Base-by-base conservation (phyloP, 495 filamentous ascomycete genomes). In the Xylaria flabelliformis region DNA sequence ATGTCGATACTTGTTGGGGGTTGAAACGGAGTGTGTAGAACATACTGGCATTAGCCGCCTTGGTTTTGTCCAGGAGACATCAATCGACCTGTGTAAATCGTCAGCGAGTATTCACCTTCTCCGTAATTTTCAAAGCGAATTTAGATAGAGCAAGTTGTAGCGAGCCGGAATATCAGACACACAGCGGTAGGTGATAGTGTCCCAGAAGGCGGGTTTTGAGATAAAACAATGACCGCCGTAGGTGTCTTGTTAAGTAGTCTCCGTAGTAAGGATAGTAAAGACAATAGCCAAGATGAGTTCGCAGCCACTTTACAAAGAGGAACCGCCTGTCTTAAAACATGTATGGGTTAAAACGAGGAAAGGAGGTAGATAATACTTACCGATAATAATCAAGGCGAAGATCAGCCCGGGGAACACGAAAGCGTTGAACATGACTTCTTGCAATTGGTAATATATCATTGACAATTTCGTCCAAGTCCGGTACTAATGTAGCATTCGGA, bases 1-100 rank as follows among this genome's bases (percentile, higher is more conserved):
- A 7, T 21, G 4, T 50, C 15, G 19, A 32, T 6, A 32, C 15
- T 1, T 48, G 5, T 2, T 6, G 36, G 21, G 44, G 44, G n/a
- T 15, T 32, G 3, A 34, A n/a, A 21, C 0, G 6, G 26, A 66
- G 15, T 15, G 24, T 10, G 19, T 17, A n/a, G 29, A 7, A 69
- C 66, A 19, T 59, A 69, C 66, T 4, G 51, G 66, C 66, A 56
- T 58, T 26, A 69, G 0, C 9, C 36, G 34, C 7, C 6, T 26
- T 46, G 51, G 51, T n/a, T 69, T 69, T 15, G 66, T 42, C 66
- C 66, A 69, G 5, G 66, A 69, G 10, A 69, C 50, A 15, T 69
- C 51, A 8, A 69, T 32, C 19, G 3, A 7, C n/a, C 66, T 69
- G 32, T 12, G 46, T 41, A 10, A 36, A 1, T 19, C 13, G 19